A percentile compares a stretch with the other conserved stretches of the same genome.
Conservation (phyloP, 495 filamentous ascomycete species). For the Hypomontagnella submonticulosa region DNA sequence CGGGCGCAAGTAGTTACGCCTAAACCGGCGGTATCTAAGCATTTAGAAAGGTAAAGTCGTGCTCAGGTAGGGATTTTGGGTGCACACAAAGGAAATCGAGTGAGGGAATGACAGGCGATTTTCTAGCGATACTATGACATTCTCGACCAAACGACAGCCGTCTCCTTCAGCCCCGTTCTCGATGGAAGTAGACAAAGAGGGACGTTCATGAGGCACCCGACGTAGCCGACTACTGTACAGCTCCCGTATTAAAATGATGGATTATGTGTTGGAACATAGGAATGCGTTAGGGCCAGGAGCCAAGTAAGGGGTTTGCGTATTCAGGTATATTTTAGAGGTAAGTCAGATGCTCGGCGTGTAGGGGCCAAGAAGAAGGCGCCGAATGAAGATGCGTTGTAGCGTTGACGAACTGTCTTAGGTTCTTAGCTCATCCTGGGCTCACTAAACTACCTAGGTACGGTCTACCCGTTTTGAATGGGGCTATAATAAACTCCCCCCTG, state of each 20-base stretch:
- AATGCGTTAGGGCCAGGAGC: constrained; percentile 8
- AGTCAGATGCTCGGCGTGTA: constrained; percentile 21
- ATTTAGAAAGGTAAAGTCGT: constrained; percentile 37
- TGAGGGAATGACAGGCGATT: constrained; percentile 8
- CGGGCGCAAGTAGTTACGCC: constrained; percentile 47
- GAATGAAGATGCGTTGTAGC: constrained; percentile 26
- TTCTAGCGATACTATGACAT: constrained; percentile 28
- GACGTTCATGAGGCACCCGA: constrained; percentile 23
- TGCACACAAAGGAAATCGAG: constrained; percentile 20
- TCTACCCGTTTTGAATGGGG: constrained; percentile 3
- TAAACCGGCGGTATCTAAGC: constrained; percentile 47
- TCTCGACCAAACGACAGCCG: constrained; percentile 20
- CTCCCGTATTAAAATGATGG: constrained; percentile 4
- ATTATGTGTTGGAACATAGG: constrained; percentile 12
- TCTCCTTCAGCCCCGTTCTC: constrained; percentile 29
- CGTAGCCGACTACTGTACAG: constrained; percentile 8
- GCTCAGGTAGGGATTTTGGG: background rate
- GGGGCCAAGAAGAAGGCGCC: constrained; percentile 8
- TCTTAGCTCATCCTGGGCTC: constrained; percentile 23
- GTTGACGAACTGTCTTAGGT: constrained; percentile 18
- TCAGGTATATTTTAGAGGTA: constrained; percentile 9
- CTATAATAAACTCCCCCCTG: background rate
- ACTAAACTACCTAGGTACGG: too few relatives aligned
- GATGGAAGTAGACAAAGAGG: constrained; percentile 24
- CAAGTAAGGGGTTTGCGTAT: constrained; percentile 12